Percentiles rank a stretch among this genome's conserved stretches.
Evolutionary conservation across 1,139 yeast genomes (phyloP).

Genomic region (Kodamaea suecica): DNA sequence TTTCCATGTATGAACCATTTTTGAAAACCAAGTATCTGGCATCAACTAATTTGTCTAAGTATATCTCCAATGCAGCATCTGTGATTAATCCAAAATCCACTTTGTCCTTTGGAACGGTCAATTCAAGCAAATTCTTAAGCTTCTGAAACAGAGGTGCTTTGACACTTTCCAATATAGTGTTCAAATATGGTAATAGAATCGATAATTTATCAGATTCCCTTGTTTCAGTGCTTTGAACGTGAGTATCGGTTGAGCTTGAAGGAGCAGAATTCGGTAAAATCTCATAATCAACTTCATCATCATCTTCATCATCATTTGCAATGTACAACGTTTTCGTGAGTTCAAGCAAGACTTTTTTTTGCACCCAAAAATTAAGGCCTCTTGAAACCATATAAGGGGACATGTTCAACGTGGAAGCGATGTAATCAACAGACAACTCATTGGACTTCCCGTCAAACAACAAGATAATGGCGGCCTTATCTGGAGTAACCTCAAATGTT

Average conservation of each 20-base stretch:
- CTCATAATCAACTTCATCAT: not conserved
- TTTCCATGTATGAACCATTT: conserved; percentile 18
- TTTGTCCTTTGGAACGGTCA: conserved; percentile 51
- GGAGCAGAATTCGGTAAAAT: not conserved
- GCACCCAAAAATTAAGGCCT: conserved; percentile 56
- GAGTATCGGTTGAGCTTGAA: too few species aligned
- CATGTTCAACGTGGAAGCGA: conserved; percentile 33
- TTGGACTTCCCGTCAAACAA: conserved; percentile 44
- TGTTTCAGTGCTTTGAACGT: too few species aligned
- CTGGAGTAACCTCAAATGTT: conserved; percentile 57
- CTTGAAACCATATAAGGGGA: conserved; percentile 34
- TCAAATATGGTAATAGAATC: conserved; percentile 39
- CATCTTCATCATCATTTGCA: conserved; percentile 18
- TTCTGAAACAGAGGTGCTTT: conserved; percentile 47
- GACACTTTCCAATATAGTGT: conserved; percentile 54
- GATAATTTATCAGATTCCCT: conserved; percentile 4
- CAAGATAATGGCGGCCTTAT: conserved; percentile 62
- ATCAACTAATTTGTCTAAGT: conserved; percentile 20
- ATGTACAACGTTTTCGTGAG: conserved; percentile 28
- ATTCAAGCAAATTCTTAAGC: conserved; percentile 51
- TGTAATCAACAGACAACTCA: conserved; percentile 24
- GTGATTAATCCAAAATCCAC: conserved; percentile 11
- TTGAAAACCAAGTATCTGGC: conserved; percentile 14
- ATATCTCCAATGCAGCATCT: conserved; percentile 12
- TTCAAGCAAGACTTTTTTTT: conserved; percentile 44